Base-by-base conservation (phyloP, 2,329 filamentous ascomycete species). In the Simplicillium sp. region DNA sequence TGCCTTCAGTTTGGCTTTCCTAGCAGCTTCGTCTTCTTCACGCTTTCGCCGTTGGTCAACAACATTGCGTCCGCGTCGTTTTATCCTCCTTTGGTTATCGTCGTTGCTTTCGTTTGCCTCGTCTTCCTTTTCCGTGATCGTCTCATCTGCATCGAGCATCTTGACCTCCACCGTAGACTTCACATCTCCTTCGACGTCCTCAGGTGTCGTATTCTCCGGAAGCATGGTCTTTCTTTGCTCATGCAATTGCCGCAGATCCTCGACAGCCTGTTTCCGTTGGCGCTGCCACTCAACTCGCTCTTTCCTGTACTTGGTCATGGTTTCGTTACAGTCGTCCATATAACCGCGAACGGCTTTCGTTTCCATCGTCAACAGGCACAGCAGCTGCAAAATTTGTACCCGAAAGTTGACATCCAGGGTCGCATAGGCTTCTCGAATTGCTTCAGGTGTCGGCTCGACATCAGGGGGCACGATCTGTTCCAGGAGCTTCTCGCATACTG, bases 291-390 rank as follows among this genome's bases (percentile, higher is more conserved):
- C 87, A 46, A 96, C 95, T 66, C 95, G 96, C 57, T 94, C 85
- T 61, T 98, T 98, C 38, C 92, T 82, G 55, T 94, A 87, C 41
- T 81, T 79, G 2, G 92, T 98, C 89, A 97, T 96, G 40, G 87
- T 85, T 55, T 90, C 86, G 48, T 84, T 87, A 63, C 89, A 94
- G 47, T 90, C 83, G 50, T 95, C 87, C 70, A 98, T 84, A 57
- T 94, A 94, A 13, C 79, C 82, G 40, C 90, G 82, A 50, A 97
- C 77, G 2, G 84, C 81, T 57, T 87, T 89, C 0, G 92, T 96
- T 54, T 88, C 83, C 42, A 89, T 73, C 2, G 86, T 89, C 45
- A 97, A 70, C 68, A 90, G 81, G 58, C 87, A 87, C 42, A 96
- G 77, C 29, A 94, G 83, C 56, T 96, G 84, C 36, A 98, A 70